These are phyloP conservation scores for Erythrobasidium hasegawianum DNA, from an alignment of 1,284 basidiomycete species.

Conservation along the genomic window DNA sequence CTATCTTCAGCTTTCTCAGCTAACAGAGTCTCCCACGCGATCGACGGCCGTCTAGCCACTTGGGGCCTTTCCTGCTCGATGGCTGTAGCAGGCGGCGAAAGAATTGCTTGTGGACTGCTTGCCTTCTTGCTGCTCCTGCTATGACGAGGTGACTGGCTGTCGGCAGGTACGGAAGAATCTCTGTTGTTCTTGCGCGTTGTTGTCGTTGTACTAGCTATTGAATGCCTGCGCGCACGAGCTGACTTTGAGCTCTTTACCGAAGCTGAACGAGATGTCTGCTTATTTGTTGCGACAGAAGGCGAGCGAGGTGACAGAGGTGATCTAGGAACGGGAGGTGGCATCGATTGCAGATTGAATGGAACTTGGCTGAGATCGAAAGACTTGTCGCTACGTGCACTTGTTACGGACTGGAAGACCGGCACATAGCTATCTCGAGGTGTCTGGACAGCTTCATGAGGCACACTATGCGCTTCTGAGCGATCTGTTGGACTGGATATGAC, in stretches of 20 bases:
- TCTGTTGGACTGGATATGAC: not conserved
- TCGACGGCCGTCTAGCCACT: not conserved
- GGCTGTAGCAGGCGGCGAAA: too few species aligned
- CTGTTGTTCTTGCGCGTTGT: too few species aligned
- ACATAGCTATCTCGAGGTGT: not conserved
- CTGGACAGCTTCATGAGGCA: not conserved
- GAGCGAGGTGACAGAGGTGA: not conserved
- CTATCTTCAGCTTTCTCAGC: not conserved
- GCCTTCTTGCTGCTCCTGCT: too few species aligned
- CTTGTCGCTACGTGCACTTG: constrained; percentile 10
- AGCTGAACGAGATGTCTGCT: too few species aligned
- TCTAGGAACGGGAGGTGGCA: not conserved
- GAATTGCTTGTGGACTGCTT: too few species aligned
- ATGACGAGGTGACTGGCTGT: too few species aligned
- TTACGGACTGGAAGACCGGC: not conserved
- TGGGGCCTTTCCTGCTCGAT: too few species aligned
- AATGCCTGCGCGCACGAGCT: too few species aligned
- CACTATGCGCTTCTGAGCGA: constrained; percentile 8
- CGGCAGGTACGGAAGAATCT: too few species aligned
- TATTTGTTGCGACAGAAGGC: too few species aligned
- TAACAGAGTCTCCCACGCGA: not conserved
- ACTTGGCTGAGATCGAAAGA: constrained; percentile 9
- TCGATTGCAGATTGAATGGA: constrained; percentile 10
- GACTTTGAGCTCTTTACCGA: too few species aligned
- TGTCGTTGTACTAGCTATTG: too few species aligned